phyloP scores from a whole-genome alignment of 371 early-diverging fungal species.

The Lichtheimia ornata region DNA sequence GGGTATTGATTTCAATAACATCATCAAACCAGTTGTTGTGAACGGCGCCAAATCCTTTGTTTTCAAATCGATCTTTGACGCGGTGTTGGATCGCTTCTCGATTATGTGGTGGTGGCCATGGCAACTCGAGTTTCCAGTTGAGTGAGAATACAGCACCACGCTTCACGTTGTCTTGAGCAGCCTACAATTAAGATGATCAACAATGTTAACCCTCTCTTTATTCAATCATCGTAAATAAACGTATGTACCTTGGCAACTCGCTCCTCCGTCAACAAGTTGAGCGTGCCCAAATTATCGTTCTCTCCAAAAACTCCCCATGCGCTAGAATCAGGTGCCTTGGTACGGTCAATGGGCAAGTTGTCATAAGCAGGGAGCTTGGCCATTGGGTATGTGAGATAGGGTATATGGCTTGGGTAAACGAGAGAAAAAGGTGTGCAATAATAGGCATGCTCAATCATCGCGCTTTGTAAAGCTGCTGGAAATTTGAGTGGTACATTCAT shows the following conservation, averaged over 20 bases:
- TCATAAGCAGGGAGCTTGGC: slow-evolving; percentile 17
- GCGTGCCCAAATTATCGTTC: slow-evolving; percentile 44
- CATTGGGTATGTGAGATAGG: not conserved
- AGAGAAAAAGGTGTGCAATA: too few species aligned
- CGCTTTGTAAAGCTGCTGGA: too few species aligned
- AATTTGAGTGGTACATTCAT: too few species aligned
- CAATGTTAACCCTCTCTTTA: not conserved
- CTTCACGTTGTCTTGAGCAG: slow-evolving; percentile 15
- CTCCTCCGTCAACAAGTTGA: slow-evolving; percentile 41
- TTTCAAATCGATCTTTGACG: slow-evolving; percentile 7
- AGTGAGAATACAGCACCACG: slow-evolving; percentile 34
- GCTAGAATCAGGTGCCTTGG: slow-evolving; percentile 15
- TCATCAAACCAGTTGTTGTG: slow-evolving; percentile 28
- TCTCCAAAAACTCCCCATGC: slow-evolving; percentile 52
- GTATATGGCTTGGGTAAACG: too few species aligned
- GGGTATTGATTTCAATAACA: slow-evolving; percentile 38
- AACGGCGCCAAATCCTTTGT: slow-evolving; percentile 1
- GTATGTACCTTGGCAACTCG: slow-evolving; percentile 29
- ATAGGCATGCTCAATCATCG: too few species aligned
- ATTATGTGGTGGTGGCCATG: slow-evolving; percentile 23
- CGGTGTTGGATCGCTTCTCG: slow-evolving; percentile 24
- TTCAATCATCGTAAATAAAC: not conserved
- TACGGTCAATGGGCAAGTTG: slow-evolving; percentile 25
- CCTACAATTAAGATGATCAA: slow-evolving; percentile 6
- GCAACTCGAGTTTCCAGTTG: slow-evolving; percentile 40